Conservation (phyloP, 176 grass and related monocot species). For the Musa acuminata region DNA sequence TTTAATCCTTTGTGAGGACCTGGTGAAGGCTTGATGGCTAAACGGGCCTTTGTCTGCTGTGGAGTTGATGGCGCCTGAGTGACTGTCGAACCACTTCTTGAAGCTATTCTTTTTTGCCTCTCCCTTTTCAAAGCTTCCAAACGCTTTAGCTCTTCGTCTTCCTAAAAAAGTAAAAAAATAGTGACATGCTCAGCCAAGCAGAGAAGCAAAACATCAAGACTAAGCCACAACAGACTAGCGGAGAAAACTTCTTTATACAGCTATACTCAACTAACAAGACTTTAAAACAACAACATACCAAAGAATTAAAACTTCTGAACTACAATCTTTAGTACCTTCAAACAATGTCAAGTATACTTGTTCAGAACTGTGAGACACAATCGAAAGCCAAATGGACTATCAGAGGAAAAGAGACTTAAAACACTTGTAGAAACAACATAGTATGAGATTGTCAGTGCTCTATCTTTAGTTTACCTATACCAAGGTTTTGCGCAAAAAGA, state of each 20-base stretch:
- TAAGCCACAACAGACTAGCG: not conserved
- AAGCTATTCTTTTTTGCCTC: constrained; percentile 82
- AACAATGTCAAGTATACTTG: not conserved
- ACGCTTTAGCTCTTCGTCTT: constrained; percentile 76
- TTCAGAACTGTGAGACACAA: not conserved
- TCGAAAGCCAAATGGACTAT: not conserved
- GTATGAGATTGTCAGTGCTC: not conserved
- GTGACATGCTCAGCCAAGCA: not conserved
- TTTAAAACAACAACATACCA: not conserved
- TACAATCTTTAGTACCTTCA: not conserved
- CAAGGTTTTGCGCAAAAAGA: not conserved
- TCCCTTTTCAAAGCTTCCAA: constrained; percentile 85
- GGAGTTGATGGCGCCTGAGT: constrained; percentile 21
- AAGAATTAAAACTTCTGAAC: not conserved
- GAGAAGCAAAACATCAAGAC: not conserved
- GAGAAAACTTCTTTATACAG: not conserved
- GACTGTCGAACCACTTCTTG: constrained; percentile 32
- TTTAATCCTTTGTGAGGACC: constrained; percentile 58
- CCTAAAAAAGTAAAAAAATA: constrained; percentile 38
- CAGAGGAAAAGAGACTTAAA: not conserved
- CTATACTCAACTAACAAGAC: not conserved
- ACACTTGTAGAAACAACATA: not conserved
- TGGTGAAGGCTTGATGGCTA: constrained; percentile 27
- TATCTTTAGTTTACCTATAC: not conserved
- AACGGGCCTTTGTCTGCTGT: constrained; percentile 5